These are phyloP conservation scores for Poa pratensis DNA, from an alignment of 176 grass and related monocot species.

Conservation along the genomic window DNA sequence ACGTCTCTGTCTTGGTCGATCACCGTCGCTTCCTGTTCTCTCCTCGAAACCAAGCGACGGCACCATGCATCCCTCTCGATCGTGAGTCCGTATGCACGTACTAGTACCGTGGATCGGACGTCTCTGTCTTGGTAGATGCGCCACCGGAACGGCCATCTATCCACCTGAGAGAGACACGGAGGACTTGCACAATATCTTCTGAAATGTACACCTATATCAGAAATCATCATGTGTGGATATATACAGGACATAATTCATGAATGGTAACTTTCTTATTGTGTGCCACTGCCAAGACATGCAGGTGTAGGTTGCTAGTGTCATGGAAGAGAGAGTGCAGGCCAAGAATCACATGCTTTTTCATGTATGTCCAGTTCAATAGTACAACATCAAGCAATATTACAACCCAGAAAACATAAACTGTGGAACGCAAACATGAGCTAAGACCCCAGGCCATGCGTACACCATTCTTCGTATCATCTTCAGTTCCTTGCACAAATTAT, in stretches of 20 bases:
- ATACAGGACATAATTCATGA: neutral
- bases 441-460: neutral
- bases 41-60: neutral
- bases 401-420: conserved; percentile 29
- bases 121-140: conserved; percentile 28
- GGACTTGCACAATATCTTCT: neutral
- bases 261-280: conserved; percentile 29
- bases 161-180: neutral
- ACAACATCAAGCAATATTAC: conserved; percentile 51
- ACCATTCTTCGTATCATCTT: neutral
- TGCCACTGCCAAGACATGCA: conserved; percentile 30
- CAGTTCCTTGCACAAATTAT: conserved; percentile 43
- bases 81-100: too few species aligned
- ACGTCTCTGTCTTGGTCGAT: too few species aligned
- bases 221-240: neutral
- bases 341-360: conserved; percentile 42
- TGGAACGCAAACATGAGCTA: conserved; percentile 33
- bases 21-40: neutral
- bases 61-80: too few species aligned
- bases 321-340: conserved; percentile 16
- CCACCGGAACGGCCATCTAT: conserved; percentile 15
- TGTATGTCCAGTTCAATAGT: conserved; percentile 46
- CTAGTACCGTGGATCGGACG: too few species aligned
- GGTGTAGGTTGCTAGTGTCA: neutral
- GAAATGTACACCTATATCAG: neutral